Conservation (phyloP, 2,329 filamentous ascomycete species). For the Orbilia ellipsospora region DNA sequence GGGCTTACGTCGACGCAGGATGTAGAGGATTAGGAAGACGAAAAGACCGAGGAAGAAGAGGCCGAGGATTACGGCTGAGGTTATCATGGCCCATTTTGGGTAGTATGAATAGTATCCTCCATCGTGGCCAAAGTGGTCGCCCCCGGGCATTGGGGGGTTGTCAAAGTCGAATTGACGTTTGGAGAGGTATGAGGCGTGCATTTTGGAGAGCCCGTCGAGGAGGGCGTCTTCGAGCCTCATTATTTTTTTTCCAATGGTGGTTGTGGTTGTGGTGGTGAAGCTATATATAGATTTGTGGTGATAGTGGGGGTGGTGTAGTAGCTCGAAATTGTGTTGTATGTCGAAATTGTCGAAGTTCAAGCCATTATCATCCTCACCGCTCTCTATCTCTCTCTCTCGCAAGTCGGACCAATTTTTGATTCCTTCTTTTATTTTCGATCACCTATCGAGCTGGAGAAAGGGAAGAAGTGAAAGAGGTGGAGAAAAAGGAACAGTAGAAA, state of each 20-base stretch:
- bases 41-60: conserved; percentile 23
- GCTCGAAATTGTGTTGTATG: conserved; percentile 21
- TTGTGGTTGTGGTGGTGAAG: neutral
- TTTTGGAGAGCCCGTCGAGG: conserved; percentile 32
- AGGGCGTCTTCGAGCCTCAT: conserved; percentile 20
- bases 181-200: conserved; percentile 22
- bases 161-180: conserved; percentile 36
- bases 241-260: conserved; percentile 12
- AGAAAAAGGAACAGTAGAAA: conserved; percentile 1
- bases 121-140: conserved; percentile 51
- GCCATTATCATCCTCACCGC: neutral
- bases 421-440: conserved; percentile 14
- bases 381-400: neutral
- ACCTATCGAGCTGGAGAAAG: conserved; percentile 10
- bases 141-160: conserved; percentile 35
- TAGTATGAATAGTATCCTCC: conserved; percentile 8
- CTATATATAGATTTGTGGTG: conserved; percentile 4
- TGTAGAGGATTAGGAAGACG: conserved; percentile 27
- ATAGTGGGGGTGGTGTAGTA: conserved; percentile 11
- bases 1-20: neutral
- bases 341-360: conserved; percentile 15
- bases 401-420: conserved; percentile 22
- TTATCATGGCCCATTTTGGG: conserved; percentile 50
- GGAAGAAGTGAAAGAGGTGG: conserved; percentile 19
- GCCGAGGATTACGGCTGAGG: conserved; percentile 14